Conservation (phyloP, 495 filamentous ascomycete species). For the Clohesyomyces aquaticus region DNA sequence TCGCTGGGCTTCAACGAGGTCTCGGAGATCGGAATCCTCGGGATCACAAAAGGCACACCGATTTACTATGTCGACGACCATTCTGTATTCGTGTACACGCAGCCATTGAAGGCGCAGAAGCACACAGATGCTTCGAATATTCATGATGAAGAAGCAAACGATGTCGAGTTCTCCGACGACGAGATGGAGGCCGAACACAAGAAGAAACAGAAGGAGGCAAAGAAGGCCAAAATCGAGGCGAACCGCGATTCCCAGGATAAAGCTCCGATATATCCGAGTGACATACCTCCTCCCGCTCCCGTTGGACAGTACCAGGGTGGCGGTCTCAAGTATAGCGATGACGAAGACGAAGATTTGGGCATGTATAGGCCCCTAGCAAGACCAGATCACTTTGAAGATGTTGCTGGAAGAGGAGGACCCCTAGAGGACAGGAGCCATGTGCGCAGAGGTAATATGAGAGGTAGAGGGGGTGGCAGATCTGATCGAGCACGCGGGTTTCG, state of each 20-base stretch:
- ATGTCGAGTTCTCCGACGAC: conserved; percentile 94
- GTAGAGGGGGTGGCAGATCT: conserved; percentile 26
- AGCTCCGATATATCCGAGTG: background rate
- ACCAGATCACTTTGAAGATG: conserved; percentile 38
- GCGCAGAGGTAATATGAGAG: conserved; percentile 26
- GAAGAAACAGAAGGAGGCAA: conserved; percentile 53
- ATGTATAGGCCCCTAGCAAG: conserved; percentile 42
- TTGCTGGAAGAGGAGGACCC: conserved; percentile 35
- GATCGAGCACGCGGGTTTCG: conserved; percentile 37
- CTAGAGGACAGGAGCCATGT: conserved; percentile 40
- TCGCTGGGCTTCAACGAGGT: conserved; percentile 69
- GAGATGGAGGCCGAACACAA: conserved; percentile 88
- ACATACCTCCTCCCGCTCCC: conserved; percentile 6
- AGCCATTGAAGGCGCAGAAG: conserved; percentile 73
- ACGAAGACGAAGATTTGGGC: conserved; percentile 41
- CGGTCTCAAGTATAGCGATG: conserved; percentile 35
- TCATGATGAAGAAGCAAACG: conserved; percentile 90
- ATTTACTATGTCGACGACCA: conserved; percentile 78
- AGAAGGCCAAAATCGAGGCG: conserved; percentile 23
- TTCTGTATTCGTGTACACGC: conserved; percentile 80
- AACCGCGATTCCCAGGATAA: conserved; percentile 8
- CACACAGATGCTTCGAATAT: conserved; percentile 91
- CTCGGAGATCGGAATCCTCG: conserved; percentile 66
- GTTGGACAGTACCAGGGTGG: conserved; percentile 24
- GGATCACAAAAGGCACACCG: conserved; percentile 63